These are phyloP conservation scores for Sordaria brevicollis DNA, from an alignment of 495 filamentous ascomycete species.

Conservation along the genomic window DNA sequence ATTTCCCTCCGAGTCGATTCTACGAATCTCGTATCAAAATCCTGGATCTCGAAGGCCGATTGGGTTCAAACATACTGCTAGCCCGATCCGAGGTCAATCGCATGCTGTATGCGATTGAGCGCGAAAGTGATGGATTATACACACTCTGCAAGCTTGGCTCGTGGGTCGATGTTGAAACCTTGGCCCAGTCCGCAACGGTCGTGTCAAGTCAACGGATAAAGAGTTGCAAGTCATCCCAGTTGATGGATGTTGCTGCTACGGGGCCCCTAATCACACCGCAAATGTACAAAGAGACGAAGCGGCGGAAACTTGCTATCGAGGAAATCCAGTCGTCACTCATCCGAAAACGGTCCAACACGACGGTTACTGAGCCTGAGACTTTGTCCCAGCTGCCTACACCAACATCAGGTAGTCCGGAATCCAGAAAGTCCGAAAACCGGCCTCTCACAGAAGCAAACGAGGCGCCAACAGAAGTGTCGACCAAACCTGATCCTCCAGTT, in stretches of 20 bases:
- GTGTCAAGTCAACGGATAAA: constrained; percentile 20
- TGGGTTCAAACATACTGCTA: constrained; percentile 50
- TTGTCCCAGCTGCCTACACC: constrained; percentile 3
- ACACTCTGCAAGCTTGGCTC: constrained; percentile 57
- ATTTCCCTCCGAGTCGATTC: constrained; percentile 39
- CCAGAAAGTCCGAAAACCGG: background rate
- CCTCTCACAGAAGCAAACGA: background rate
- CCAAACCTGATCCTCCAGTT: background rate
- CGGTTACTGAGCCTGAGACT: constrained; percentile 27
- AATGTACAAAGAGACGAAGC: constrained; percentile 35
- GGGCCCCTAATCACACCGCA: constrained; percentile 23
- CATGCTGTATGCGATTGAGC: constrained; percentile 60
- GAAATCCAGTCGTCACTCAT: constrained; percentile 31
- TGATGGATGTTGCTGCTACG: background rate
- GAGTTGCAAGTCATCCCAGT: constrained; percentile 1
- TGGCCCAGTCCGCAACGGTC: constrained; percentile 32
- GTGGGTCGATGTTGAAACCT: constrained; percentile 48
- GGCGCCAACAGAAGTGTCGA: background rate
- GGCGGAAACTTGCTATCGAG: constrained; percentile 41
- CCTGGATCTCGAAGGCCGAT: constrained; percentile 47
- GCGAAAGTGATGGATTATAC: constrained; percentile 56
- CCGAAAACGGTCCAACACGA: constrained; percentile 13
- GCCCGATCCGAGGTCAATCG: constrained; percentile 50
- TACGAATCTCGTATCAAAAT: constrained; percentile 53
- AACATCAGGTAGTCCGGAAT: background rate